Conservation (phyloP, 2,329 filamentous ascomycete species). For the Aspergillus novoparasiticus region DNA sequence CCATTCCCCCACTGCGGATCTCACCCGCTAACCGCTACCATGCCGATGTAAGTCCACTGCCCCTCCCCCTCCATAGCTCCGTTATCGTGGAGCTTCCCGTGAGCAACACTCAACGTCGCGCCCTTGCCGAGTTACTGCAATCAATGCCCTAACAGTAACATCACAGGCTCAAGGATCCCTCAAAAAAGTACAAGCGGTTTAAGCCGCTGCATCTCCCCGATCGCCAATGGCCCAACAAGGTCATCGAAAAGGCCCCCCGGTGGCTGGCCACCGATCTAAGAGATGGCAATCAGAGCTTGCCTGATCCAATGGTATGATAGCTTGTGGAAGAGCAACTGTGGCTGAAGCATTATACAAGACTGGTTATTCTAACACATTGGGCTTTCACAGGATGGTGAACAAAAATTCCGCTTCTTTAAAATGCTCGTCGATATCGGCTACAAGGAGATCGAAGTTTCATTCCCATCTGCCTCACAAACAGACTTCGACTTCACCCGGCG, state of each 20-base stretch:
- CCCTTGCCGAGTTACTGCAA: neutral
- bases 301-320: conserved; percentile 80
- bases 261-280: conserved; percentile 89
- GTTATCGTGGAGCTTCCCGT: conserved; percentile 1
- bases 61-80: conserved; percentile 5
- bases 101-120: neutral
- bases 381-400: conserved; percentile 73
- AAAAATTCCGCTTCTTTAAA: conserved; percentile 94
- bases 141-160: neutral
- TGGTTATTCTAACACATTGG: neutral
- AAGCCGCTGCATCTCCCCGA: conserved; percentile 53
- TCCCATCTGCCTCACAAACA: conserved; percentile 90
- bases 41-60: conserved; percentile 40
- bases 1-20: conserved; percentile 15
- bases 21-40: conserved; percentile 25
- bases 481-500: conserved; percentile 94
- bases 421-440: conserved; percentile 91
- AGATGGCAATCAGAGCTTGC: conserved; percentile 92
- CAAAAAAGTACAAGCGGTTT: conserved; percentile 51
- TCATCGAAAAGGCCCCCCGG: conserved; percentile 79
- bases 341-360: neutral
- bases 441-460: conserved; percentile 97
- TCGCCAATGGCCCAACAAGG: conserved; percentile 76
- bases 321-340: neutral
- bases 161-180: conserved; percentile 51